Evolutionary conservation across 305 asterid species (phyloP), one percentile per base, ranked within the genome.

Genomic region (Solanum hybrid): DNA sequence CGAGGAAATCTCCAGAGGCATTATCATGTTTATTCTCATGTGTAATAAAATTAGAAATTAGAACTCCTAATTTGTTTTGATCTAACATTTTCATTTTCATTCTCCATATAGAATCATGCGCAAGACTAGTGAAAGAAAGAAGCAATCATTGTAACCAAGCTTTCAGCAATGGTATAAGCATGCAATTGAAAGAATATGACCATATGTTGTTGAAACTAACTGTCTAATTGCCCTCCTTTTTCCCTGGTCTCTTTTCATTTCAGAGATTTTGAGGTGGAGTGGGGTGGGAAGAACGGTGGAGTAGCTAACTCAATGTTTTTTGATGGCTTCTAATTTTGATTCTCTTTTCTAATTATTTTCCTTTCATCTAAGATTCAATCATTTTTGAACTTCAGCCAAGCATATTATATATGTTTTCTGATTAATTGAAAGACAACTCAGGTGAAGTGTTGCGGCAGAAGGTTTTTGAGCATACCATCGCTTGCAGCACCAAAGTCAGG

Each of bases 401-500:
- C 75, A 84, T 51, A 57, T 84, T 33, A 84, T 78, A 86, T 35
- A 64, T 83, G 34, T 6, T 39, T 16, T 37, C n/a, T 29, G 12
- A 22, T n/a, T 3, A 14, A 34, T 28, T 51, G 84, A 51, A 51
- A 87, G 24, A 33, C 79, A 13, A 83, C 29, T n/a, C 34, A 16
- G 18, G 57, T 84, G 29, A 84, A 84, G 74, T 84, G 74, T 46
- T 42, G 87, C 10, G 10, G 28, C 18, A 84, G 74, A 84, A 84
- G 29, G 28, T 29, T 20, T 90, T 51, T 29, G 90, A 89, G 83
- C 90, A 67, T 94, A 97, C 99, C 99, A 91, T 97, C 99, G 92
- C 99, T 97, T 91, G 99, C 99, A 93, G 99, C 98, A 73, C 99
- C 99, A 88, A 97, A 93, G 93, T 96, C 98, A 46, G 99, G 99